Evolutionary conservation across 1,139 yeast species (phyloP), one percentile per base, ranked within the genome.

Genomic region (Taphrina betulina): DNA sequence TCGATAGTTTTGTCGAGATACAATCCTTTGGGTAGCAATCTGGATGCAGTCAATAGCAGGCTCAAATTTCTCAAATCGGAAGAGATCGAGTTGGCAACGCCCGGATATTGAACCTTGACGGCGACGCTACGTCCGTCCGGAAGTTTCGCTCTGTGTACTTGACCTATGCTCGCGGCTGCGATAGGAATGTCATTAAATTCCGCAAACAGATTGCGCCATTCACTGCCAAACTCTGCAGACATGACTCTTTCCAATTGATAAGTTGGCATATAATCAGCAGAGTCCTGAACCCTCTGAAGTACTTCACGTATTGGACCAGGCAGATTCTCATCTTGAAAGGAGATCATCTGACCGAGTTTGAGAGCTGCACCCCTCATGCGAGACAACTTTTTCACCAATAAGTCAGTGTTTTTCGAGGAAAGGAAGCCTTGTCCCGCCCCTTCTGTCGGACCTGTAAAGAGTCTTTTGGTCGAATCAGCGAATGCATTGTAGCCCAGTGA

Each of bases 341-440:
- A 87, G 69, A 94, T 74, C 83, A 92, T 80, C 71, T 92, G 99
- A 14, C 98, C 99, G 55, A 92, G 79, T 68, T 92, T 92, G 65
- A 92, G 76, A 2, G 98, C 99, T 2, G 98, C 99, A 12, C 99
- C 99, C 67, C 99, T 78, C 99, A 92, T 92, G 67, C 86, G 82
- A 54, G 94, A 82, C 65, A 92, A 81, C 68, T 88, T 89, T 63
- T 79, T 81, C 14, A 95, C 95, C 75, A 92, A 80, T 55, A 95
- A 73, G 65, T 92, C 96, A 48, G 92, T 82, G 68, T 92, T 92
- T 24, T 80, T 79, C 1, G 95, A 90, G 3, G 88, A 83, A 62
- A 92, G 74, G 2, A 94, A 73, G 45, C 89, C 69, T 14, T 46
- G 37, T 12, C 79, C 72, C n/a, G 83, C 75, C 3, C 76, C 65